A percentile compares a stretch with the other conserved stretches of the same genome.
These are phyloP conservation scores for Alternaria sp. DNA, from an alignment of 2,329 filamentous ascomycete genomes.

Conservation along the genomic window DNA sequence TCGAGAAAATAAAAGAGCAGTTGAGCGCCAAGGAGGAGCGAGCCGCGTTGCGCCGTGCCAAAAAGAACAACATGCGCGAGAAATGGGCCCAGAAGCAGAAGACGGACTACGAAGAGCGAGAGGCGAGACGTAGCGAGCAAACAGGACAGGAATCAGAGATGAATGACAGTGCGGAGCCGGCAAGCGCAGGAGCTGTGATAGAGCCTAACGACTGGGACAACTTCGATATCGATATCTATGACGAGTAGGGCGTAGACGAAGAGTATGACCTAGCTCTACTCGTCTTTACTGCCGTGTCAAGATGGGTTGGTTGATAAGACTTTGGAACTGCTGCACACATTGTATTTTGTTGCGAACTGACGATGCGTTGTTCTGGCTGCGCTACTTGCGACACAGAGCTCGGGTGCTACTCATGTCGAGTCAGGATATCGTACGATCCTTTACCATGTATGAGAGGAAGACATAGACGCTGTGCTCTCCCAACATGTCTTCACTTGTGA, in stretches of 20 bases:
- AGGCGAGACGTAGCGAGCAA: neutral
- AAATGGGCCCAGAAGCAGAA: neutral
- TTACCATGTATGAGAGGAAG: neutral
- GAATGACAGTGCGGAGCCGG: neutral
- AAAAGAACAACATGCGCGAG: neutral
- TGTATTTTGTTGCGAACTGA: neutral
- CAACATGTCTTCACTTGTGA: neutral
- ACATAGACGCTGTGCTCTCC: neutral
- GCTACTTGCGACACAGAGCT: neutral
- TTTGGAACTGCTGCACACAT: neutral
- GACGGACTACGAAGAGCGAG: neutral
- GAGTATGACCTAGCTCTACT: neutral
- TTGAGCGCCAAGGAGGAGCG: neutral
- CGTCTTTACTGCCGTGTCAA: neutral
- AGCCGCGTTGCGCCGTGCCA: neutral
- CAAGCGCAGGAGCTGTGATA: neutral
- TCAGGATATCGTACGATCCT: neutral
- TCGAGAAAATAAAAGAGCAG: neutral
- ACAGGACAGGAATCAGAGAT: neutral
- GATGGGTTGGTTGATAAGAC: neutral
- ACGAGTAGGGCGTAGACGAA: neutral
- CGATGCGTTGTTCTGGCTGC: neutral
- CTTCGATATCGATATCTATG: slow-evolving; percentile 1
- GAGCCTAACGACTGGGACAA: neutral
- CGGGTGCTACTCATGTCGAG: neutral